Evolutionary conservation across 768 basidiomycete species (phyloP).

Genomic region (Kwoniella newhampshirensis): DNA sequence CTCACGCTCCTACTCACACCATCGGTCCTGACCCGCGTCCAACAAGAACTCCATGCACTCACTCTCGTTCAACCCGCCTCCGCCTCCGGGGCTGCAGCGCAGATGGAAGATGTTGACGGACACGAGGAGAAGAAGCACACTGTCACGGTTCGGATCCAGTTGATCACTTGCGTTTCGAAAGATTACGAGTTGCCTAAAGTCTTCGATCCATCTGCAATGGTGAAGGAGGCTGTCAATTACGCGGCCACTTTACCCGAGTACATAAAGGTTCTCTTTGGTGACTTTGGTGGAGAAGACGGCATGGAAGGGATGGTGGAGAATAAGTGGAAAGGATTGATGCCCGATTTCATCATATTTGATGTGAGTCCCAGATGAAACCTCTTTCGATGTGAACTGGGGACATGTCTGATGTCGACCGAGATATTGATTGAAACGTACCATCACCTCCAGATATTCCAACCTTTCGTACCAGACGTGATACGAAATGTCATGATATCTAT

Average conservation of each 20-base stretch:
- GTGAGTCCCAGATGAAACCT: constrained; percentile 14
- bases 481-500: background rate
- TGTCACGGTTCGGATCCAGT: constrained; percentile 12
- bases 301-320: constrained; percentile 2
- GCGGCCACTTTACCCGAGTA: constrained; percentile 17
- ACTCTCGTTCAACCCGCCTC: constrained; percentile 14
- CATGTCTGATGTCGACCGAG: background rate
- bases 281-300: constrained; percentile 1
- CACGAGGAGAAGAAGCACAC: background rate
- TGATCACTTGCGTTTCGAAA: constrained; percentile 8
- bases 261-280: constrained; percentile 10
- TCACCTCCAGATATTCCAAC: constrained; percentile 20
- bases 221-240: constrained; percentile 22
- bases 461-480: constrained; percentile 25
- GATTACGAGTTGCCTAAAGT: background rate
- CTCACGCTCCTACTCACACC: constrained; percentile 28
- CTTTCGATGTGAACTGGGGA: background rate
- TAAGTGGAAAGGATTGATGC: constrained; percentile 20
- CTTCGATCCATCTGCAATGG: constrained; percentile 5
- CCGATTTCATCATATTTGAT: constrained; percentile 27
- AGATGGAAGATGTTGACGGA: background rate
- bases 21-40: constrained; percentile 3
- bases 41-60: constrained; percentile 23
- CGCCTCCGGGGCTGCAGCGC: background rate
- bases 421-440: background rate